Percentiles rank a stretch among this genome's conserved stretches.
phyloP scores from a whole-genome alignment of 2,329 filamentous ascomycete species.

The Cladophialophora chaetospira region DNA sequence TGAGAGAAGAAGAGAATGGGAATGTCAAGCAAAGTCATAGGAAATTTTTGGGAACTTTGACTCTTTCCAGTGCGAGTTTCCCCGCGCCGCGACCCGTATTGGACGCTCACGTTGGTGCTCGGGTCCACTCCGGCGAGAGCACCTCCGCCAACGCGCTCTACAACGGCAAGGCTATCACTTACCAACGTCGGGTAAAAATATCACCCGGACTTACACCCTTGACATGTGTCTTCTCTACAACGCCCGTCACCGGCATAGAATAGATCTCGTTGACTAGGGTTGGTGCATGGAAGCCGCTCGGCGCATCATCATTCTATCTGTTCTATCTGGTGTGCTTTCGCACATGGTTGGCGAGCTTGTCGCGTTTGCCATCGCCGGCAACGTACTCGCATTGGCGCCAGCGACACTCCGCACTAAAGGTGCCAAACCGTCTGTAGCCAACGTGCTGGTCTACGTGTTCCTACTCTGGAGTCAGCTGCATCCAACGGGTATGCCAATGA shows the following conservation, averaged over 20 bases:
- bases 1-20: background rate
- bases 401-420: background rate
- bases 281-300: too few species aligned
- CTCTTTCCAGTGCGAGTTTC: conserved; percentile 1
- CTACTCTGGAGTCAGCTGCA: background rate
- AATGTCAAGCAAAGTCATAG: background rate
- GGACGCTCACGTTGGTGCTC: background rate
- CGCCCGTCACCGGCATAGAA: background rate
- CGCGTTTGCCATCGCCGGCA: background rate
- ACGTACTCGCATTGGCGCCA: background rate
- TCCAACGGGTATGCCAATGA: background rate
- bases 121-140: background rate
- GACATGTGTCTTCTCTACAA: background rate
- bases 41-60: background rate
- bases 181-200: background rate
- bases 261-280: too few species aligned
- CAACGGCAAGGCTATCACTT: background rate
- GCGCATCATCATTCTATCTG: too few species aligned
- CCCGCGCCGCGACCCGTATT: too few species aligned
- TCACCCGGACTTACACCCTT: background rate
- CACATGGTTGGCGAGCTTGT: background rate
- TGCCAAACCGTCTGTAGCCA: background rate
- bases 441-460: background rate
- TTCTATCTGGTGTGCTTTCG: background rate
- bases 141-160: background rate